Percentiles rank a stretch among this genome's conserved stretches.
phyloP scores from a whole-genome alignment of 768 basidiomycete species.

The Pleurotus pulmonarius region DNA sequence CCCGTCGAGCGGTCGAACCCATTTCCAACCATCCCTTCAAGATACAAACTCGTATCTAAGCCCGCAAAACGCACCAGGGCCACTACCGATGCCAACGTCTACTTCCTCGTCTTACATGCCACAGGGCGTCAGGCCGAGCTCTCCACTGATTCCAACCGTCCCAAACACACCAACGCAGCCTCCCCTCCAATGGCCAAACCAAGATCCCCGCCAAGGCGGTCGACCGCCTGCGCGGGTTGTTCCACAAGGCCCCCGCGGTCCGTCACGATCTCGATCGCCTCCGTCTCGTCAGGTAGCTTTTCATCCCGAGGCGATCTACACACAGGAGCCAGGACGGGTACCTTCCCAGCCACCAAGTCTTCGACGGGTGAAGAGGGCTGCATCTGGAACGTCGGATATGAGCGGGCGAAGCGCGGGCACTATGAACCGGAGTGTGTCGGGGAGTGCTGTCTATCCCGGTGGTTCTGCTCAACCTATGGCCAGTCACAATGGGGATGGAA shows the following conservation, averaged over 20 bases:
- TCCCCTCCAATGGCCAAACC: slow-evolving; percentile 1
- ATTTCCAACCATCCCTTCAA: slow-evolving; percentile 6
- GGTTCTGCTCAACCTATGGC: neutral
- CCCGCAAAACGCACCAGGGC: neutral
- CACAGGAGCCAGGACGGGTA: neutral
- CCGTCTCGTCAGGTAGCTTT: neutral
- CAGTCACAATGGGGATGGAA: neutral
- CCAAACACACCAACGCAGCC: slow-evolving; percentile 5
- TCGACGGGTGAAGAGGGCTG: neutral
- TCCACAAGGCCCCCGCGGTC: slow-evolving; percentile 1
- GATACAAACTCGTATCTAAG: neutral
- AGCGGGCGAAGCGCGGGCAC: neutral
- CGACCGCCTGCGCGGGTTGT: neutral
- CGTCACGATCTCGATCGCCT: neutral
- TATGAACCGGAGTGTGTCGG: neutral
- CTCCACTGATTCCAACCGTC: slow-evolving; percentile 1
- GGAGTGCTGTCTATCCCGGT: neutral
- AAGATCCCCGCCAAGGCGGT: neutral
- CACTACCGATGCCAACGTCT: neutral
- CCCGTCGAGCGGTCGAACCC: slow-evolving; percentile 1
- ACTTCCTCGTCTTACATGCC: neutral
- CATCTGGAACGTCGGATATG: neutral
- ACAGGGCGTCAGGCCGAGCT: neutral
- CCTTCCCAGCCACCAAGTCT: neutral
- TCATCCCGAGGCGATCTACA: neutral